These are phyloP conservation scores for Aspergillus hiratsukae DNA, from an alignment of 2,329 filamentous ascomycete genomes.

Conservation along the genomic window DNA sequence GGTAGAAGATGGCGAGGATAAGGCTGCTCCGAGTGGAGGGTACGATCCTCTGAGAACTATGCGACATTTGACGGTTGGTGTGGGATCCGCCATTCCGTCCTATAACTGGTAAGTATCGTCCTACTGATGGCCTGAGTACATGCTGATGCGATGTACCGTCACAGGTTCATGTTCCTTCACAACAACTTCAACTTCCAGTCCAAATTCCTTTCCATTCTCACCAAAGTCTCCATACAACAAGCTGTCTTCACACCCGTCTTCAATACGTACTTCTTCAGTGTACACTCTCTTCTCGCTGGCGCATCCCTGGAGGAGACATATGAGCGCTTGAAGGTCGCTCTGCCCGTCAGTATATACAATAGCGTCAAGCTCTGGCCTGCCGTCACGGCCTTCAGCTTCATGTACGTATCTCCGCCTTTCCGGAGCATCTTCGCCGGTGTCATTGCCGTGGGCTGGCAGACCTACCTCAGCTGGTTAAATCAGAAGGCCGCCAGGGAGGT, in stretches of 20 bases:
- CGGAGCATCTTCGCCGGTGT: conserved; percentile 73
- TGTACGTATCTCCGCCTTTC: conserved; percentile 75
- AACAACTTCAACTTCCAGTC: conserved; percentile 80
- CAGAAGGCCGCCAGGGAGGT: conserved; percentile 62
- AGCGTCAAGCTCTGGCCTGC: conserved; percentile 84
- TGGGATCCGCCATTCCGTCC: conserved; percentile 66
- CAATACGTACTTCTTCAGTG: conserved; percentile 76
- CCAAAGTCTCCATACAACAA: conserved; percentile 80
- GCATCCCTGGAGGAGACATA: conserved; percentile 60
- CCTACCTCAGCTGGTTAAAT: conserved; percentile 79
- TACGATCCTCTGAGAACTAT: conserved; percentile 68
- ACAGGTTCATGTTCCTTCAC: conserved; percentile 74
- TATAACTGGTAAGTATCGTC: conserved; percentile 68
- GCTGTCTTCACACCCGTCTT: conserved; percentile 75
- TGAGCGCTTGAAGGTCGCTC: conserved; percentile 68
- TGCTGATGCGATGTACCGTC: background rate
- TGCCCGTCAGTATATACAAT: conserved; percentile 72
- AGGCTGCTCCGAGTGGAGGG: conserved; percentile 25
- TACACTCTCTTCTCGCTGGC: conserved; percentile 71
- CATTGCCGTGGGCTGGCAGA: conserved; percentile 87
- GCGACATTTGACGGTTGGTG: conserved; percentile 70
- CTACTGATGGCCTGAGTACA: background rate
- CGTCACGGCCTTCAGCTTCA: conserved; percentile 80
- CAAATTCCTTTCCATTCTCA: conserved; percentile 63
- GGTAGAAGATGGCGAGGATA: conserved; percentile 40